phyloP scores from a whole-genome alignment of 805 yeast species.

The Candida pini region DNA sequence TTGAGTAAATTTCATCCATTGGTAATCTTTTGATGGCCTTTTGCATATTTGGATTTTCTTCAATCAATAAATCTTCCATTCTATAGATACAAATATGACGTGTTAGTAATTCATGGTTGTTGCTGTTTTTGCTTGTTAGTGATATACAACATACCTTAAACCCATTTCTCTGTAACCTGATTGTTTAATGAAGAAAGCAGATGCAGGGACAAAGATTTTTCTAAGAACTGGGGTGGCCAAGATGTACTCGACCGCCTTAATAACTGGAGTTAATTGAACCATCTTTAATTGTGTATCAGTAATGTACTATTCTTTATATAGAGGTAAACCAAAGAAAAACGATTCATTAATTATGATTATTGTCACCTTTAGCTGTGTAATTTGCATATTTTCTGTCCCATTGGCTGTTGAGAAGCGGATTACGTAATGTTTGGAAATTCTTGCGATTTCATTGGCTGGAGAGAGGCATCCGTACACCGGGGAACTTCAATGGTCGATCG shows the following conservation, averaged over 20 bases:
- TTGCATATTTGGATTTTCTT: conserved; percentile 83
- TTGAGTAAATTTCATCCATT: conserved; percentile 75
- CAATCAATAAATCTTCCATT: conserved; percentile 80
- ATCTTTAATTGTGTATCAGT: too few species aligned
- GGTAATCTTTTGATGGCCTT: conserved; percentile 88
- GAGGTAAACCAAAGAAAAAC: too few species aligned
- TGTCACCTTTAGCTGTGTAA: too few species aligned
- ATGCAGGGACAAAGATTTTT: conserved; percentile 71
- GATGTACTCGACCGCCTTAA: conserved; percentile 71
- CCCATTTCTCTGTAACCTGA: conserved; percentile 97
- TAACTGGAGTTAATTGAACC: conserved; percentile 64
- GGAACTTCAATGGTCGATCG: too few species aligned
- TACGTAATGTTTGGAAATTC: too few species aligned
- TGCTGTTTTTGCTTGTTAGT: neutral
- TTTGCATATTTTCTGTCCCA: too few species aligned
- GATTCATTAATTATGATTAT: too few species aligned
- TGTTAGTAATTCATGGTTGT: neutral
- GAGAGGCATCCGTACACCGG: too few species aligned
- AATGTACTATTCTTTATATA: too few species aligned
- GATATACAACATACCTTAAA: conserved; percentile 40
- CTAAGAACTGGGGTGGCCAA: conserved; percentile 74
- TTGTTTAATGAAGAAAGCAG: conserved; percentile 63
- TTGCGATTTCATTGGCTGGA: too few species aligned
- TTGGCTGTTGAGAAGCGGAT: too few species aligned
- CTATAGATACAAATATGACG: conserved; percentile 25